Conservation (phyloP, 768 basidiomycete species). For the Sarcomyxa edulis region DNA sequence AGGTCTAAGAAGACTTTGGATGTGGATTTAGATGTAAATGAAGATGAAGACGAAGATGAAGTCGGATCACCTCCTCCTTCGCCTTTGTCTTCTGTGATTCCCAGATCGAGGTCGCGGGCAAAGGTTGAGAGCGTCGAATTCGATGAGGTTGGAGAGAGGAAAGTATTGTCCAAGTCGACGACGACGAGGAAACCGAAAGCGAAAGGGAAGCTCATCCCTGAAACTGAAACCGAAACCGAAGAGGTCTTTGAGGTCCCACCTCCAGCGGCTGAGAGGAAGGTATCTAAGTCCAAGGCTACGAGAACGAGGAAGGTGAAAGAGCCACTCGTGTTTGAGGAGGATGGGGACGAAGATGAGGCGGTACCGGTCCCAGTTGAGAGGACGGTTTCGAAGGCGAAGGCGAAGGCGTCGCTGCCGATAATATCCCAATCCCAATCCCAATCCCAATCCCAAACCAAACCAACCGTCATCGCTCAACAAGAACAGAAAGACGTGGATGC, state of each 20-base stretch:
- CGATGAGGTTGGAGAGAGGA: no score
- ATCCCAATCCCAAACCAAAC: constrained; percentile 8
- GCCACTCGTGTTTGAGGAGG: constrained; percentile 14
- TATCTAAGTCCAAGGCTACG: constrained; percentile 14
- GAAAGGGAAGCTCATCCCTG: no score
- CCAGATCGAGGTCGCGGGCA: no score
- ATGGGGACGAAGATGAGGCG: constrained; percentile 9
- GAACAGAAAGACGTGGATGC: constrained; percentile 6
- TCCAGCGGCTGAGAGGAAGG: no score
- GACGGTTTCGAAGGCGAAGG: constrained; percentile 11
- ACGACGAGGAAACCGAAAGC: no score
- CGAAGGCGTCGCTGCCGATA: no score
- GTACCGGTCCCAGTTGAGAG: constrained; percentile 6
- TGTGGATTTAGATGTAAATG: not conserved
- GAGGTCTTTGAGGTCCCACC: constrained; percentile 11
- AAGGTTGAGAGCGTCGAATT: no score
- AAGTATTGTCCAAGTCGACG: no score
- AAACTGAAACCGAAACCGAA: constrained; percentile 7
- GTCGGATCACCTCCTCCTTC: no score
- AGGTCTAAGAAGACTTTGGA: not conserved
- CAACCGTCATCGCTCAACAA: constrained; percentile 9
- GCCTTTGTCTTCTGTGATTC: no score
- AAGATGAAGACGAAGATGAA: constrained; percentile 5
- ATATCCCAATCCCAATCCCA: constrained; percentile 13
- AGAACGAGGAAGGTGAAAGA: constrained; percentile 14